Percentiles rank a stretch among this genome's conserved stretches.
These are phyloP conservation scores for Oidiodendron maius DNA, from an alignment of 495 filamentous ascomycete genomes.

Conservation along the genomic window DNA sequence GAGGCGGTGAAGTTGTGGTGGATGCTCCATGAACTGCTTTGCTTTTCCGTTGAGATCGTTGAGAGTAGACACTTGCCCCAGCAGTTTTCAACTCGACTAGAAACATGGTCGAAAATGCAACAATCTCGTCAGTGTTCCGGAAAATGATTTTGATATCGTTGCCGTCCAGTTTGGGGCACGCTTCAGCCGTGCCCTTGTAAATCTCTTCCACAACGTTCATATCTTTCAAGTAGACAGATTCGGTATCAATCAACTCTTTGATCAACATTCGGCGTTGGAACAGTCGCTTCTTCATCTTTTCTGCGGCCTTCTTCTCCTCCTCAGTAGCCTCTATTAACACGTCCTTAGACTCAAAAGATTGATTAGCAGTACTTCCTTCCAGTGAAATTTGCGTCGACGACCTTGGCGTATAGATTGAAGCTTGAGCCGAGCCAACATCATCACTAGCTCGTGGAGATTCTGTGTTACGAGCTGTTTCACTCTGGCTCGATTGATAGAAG, in stretches of 20 bases:
- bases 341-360: constrained; percentile 6
- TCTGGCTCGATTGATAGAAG: constrained; percentile 19
- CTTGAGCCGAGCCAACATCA: constrained; percentile 15
- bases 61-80: constrained; percentile 64
- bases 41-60: constrained; percentile 23
- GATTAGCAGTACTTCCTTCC: constrained; percentile 8
- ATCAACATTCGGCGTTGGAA: constrained; percentile 67
- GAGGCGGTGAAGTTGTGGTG: not conserved
- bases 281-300: constrained; percentile 13
- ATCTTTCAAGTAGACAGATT: constrained; percentile 78
- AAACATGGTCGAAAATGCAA: constrained; percentile 73
- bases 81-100: constrained; percentile 72
- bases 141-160: constrained; percentile 87
- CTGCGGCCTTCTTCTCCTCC: constrained; percentile 12
- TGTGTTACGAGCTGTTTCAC: constrained; percentile 5
- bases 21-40: not conserved
- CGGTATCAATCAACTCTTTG: constrained; percentile 88
- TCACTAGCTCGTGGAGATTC: constrained; percentile 19
- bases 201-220: constrained; percentile 96
- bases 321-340: not conserved
- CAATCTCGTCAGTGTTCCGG: constrained; percentile 81
- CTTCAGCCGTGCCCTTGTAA: constrained; percentile 89
- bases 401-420: constrained; percentile 16
- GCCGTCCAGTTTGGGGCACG: constrained; percentile 68
- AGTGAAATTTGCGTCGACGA: constrained; percentile 20